These are phyloP conservation scores for Aureobasidium sp. DNA, from an alignment of 2,329 filamentous ascomycete species.

Conservation along the genomic window DNA sequence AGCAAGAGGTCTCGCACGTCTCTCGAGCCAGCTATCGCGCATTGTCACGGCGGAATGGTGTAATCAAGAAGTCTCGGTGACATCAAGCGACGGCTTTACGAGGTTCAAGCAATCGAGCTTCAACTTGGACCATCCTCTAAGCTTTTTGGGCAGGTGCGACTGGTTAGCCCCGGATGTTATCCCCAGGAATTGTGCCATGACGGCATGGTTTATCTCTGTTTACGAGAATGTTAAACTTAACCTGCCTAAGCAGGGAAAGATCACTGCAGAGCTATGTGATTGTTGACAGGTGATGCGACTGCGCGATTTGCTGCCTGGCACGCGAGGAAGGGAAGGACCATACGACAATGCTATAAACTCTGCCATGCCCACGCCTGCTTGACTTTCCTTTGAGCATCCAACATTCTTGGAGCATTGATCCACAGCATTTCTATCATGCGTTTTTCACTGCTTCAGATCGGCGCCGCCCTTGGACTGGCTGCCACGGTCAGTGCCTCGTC, in stretches of 20 bases:
- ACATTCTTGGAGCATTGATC: background rate
- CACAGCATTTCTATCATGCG: constrained; percentile 1
- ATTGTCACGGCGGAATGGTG: background rate
- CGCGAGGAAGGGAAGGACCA: background rate
- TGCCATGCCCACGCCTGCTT: background rate
- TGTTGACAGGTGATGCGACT: background rate
- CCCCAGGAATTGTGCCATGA: background rate
- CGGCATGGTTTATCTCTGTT: constrained; percentile 6
- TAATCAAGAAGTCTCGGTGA: background rate
- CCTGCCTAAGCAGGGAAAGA: constrained; percentile 11
- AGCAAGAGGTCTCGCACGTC: no score
- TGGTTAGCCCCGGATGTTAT: constrained; percentile 1
- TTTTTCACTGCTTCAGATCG: constrained; percentile 12
- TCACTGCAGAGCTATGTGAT: background rate
- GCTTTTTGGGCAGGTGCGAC: constrained; percentile 9
- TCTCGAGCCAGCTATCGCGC: background rate
- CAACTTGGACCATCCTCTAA: background rate
- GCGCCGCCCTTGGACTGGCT: constrained; percentile 15
- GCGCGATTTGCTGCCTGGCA: constrained; percentile 7
- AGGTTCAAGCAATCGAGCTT: constrained; percentile 1
- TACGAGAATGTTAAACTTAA: constrained; percentile 1
- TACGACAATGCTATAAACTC: constrained; percentile 3
- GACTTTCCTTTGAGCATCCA: background rate
- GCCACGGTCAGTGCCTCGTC: constrained; percentile 9
- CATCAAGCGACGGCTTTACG: no score